phyloP scores from a whole-genome alignment of 805 yeast species.

The Sungouiella blattae region DNA sequence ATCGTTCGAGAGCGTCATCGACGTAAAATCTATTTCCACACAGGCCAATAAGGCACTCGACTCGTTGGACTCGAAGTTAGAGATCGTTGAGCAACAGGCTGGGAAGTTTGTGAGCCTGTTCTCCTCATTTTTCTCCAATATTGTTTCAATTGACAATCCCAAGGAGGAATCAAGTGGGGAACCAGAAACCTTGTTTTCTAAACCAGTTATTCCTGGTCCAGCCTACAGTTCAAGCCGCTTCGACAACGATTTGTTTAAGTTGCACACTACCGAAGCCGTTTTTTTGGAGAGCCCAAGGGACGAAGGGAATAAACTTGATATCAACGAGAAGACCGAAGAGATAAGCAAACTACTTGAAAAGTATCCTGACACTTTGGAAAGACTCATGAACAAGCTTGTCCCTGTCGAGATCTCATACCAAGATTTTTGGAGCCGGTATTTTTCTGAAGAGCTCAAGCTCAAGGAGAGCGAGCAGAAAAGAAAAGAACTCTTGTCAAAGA shows the following conservation, averaged over 20 bases:
- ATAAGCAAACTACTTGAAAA: slow-evolving; percentile 45
- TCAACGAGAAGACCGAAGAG: slow-evolving; percentile 47
- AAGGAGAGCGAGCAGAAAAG: slow-evolving; percentile 62
- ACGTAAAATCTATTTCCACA: slow-evolving; percentile 20
- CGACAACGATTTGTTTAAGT: slow-evolving; percentile 36
- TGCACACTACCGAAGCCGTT: slow-evolving; percentile 31
- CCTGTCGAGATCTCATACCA: slow-evolving; percentile 58
- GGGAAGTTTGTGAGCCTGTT: slow-evolving; percentile 55
- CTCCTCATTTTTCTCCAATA: slow-evolving; percentile 49
- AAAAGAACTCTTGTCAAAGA: slow-evolving; percentile 52
- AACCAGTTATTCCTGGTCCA: slow-evolving; percentile 15
- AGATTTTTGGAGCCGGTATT: slow-evolving; percentile 75
- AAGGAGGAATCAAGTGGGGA: slow-evolving; percentile 7
- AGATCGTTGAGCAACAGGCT: slow-evolving; percentile 67
- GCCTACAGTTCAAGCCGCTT: slow-evolving; percentile 37
- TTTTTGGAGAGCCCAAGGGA: slow-evolving; percentile 16
- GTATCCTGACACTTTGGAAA: slow-evolving; percentile 47
- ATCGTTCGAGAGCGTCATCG: slow-evolving; percentile 15
- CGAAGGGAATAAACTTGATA: slow-evolving; percentile 33
- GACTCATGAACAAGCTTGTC: slow-evolving; percentile 59
- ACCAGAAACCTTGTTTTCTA: slow-evolving; percentile 20
- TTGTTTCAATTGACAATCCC: slow-evolving; percentile 26
- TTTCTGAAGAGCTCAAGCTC: slow-evolving; percentile 49
- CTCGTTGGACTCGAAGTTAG: slow-evolving; percentile 66
- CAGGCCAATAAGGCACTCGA: slow-evolving; percentile 60